Base-by-base conservation (phyloP, 2,329 filamentous ascomycete genomes). In the Juglanconis juglandina region DNA sequence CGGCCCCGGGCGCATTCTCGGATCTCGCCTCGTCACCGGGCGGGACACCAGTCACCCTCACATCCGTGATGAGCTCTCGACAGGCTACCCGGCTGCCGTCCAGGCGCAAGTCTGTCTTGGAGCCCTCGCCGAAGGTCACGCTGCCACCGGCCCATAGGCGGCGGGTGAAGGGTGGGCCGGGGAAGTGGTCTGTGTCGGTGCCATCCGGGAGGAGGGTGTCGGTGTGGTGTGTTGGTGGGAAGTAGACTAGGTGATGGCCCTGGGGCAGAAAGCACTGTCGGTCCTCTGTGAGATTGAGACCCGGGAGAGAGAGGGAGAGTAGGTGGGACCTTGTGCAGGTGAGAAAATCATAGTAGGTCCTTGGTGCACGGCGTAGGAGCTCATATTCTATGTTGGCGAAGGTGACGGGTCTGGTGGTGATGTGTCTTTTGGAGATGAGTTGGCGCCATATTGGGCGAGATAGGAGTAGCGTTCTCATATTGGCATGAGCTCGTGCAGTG, bases 121-220 rank as follows among this genome's bases (percentile, higher is more conserved):
- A 73, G 3, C 67, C 68, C 5, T 37, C 61, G 17, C 74, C 72
- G 66, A 90, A 90, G 1, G 70, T 70, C 8, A 97, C 74, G 46
- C 82, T 81, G 0, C 94, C 95, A 37, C 93, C 92, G 13, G 91
- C 91, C 95, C 95, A 99, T 77, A 99, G 86, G 17, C 95, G 87
- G 30, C 90, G 84, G 54, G 81, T 81, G 71, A 90, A 96, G 1
- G 87, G 86, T 4, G 71, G 71, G 1, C 89, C 91, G 0, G 94
- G 94, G 32, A 81, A 87, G 70, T 96, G 92, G 56, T 88, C 79
- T 4, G 84, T 79, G 71, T 98, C 94, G 1, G 93, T 96, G 60
- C 95, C 94, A 76, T 99, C 95, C 1, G 86, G 79, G 17, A 92
- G 81, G 48, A 98, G 83, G 39, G 79, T 67, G 7, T 81, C 83